Percentiles rank a stretch among this genome's conserved stretches.
Evolutionary conservation across 2,329 filamentous ascomycete genomes (phyloP).

Genomic region (Aspergillus sp.): DNA sequence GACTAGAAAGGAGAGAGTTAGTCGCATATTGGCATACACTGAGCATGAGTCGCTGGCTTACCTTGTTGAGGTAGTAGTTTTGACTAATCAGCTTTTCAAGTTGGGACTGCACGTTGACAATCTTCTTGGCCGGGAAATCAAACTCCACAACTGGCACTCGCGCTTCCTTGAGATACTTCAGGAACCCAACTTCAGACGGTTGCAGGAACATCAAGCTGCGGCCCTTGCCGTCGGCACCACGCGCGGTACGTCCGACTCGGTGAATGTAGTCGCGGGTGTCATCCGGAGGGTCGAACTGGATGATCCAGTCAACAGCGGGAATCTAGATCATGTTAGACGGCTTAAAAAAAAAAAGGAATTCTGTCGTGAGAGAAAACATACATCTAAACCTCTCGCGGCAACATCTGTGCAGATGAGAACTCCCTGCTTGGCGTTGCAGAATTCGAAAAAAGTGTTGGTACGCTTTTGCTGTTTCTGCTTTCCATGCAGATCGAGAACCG

Average conservation of each 20-base stretch:
- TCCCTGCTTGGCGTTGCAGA: conserved; percentile 79
- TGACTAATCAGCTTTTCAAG: conserved; percentile 90
- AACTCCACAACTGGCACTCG: conserved; percentile 94
- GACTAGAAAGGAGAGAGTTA: conserved; percentile 43
- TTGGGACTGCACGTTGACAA: conserved; percentile 85
- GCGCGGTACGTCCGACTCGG: conserved; percentile 89
- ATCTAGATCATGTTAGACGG: conserved; percentile 55
- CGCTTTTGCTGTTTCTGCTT: conserved; percentile 99
- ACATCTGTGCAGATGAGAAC: conserved; percentile 96
- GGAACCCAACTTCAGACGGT: conserved; percentile 87
- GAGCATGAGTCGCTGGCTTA: conserved; percentile 29
- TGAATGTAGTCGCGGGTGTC: conserved; percentile 91
- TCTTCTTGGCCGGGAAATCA: conserved; percentile 89
- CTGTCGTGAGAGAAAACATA: conserved; percentile 42
- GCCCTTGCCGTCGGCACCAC: conserved; percentile 79
- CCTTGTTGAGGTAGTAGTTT: conserved; percentile 97
- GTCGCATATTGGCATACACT: neutral
- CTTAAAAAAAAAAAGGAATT: neutral
- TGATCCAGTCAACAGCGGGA: conserved; percentile 91
- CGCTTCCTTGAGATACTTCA: conserved; percentile 86
- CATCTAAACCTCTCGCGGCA: conserved; percentile 87
- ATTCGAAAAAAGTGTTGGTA: conserved; percentile 99
- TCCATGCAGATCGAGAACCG: conserved; percentile 81
- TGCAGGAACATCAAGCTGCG: conserved; percentile 91
- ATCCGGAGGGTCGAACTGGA: conserved; percentile 93